These are phyloP conservation scores for Wickerhamiella cacticola DNA, from an alignment of 805 yeast genomes.

Conservation along the genomic window DNA sequence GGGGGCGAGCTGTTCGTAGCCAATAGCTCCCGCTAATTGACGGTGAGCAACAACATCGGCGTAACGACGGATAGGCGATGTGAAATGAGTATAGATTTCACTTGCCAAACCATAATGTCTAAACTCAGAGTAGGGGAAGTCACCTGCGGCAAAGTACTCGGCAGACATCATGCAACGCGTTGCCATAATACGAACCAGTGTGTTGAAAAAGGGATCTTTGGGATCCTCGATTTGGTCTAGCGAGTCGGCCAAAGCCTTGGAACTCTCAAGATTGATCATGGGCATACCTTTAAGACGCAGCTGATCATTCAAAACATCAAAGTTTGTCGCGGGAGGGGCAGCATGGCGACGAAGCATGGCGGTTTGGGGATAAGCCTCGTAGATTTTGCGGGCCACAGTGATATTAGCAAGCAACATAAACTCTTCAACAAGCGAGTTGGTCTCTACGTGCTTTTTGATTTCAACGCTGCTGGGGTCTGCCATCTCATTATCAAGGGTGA, in stretches of 20 bases:
- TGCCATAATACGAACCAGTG: constrained; percentile 87
- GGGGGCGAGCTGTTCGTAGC: constrained; percentile 71
- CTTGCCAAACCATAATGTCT: constrained; percentile 96
- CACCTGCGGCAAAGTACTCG: constrained; percentile 88
- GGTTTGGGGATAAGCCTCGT: constrained; percentile 89
- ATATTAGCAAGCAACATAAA: constrained; percentile 96
- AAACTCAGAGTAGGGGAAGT: constrained; percentile 79
- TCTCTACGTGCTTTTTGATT: constrained; percentile 72
- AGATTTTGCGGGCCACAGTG: constrained; percentile 86
- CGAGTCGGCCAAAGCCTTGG: constrained; percentile 86
- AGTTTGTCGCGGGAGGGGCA: constrained; percentile 91
- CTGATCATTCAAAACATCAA: constrained; percentile 82
- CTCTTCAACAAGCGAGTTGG: constrained; percentile 94
- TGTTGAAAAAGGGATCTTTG: constrained; percentile 80
- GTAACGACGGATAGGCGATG: constrained; percentile 95
- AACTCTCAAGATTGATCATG: constrained; percentile 67
- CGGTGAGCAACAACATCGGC: constrained; percentile 97
- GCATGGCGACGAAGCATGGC: constrained; percentile 98
- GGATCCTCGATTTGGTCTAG: constrained; percentile 78
- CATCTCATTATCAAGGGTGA: constrained; percentile 92
- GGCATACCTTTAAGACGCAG: constrained; percentile 66
- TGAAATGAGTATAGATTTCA: constrained; percentile 94
- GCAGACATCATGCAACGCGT: constrained; percentile 99
- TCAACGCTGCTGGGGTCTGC: constrained; percentile 95
- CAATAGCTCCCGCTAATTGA: constrained; percentile 96